Percentiles rank a stretch among this genome's conserved stretches.
phyloP scores from a whole-genome alignment of 495 filamentous ascomycete species.

The Neurospora sp. region DNA sequence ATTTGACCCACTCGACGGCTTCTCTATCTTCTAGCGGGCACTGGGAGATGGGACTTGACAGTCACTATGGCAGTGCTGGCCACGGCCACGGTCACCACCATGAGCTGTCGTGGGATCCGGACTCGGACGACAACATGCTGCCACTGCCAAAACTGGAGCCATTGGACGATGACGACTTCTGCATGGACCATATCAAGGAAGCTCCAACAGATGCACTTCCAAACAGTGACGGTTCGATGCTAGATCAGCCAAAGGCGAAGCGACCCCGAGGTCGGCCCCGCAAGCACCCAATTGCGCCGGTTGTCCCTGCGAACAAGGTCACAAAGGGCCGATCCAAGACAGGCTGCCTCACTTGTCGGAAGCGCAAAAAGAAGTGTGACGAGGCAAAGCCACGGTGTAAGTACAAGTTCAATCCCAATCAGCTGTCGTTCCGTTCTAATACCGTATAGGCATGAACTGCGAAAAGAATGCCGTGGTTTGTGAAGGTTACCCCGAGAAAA shows the following conservation, averaged over 20 bases:
- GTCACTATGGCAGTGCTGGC: slow-evolving; percentile 2
- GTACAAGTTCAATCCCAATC: slow-evolving; percentile 13
- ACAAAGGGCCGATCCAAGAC: slow-evolving; percentile 90
- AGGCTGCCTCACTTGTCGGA: slow-evolving; percentile 84
- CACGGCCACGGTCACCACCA: slow-evolving; percentile 16
- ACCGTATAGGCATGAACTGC: slow-evolving; percentile 63
- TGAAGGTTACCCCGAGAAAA: slow-evolving; percentile 85
- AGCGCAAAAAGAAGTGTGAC: slow-evolving; percentile 95
- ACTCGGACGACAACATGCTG: slow-evolving; percentile 21
- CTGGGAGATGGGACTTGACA: slow-evolving; percentile 19
- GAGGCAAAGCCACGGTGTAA: slow-evolving; percentile 82
- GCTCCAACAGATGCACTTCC: slow-evolving; percentile 15
- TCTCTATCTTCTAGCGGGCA: slow-evolving; percentile 21
- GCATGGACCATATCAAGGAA: slow-evolving; percentile 36
- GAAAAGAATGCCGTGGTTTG: slow-evolving; percentile 90
- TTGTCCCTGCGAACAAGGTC: slow-evolving; percentile 45
- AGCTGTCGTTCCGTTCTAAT: slow-evolving; percentile 11
- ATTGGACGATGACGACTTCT: slow-evolving; percentile 36
- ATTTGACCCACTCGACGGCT: slow-evolving; percentile 21
- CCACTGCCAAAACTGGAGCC: slow-evolving; percentile 37
- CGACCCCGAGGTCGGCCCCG: slow-evolving; percentile 68
- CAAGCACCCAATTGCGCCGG: slow-evolving; percentile 62
- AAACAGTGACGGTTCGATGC: slow-evolving; percentile 8
- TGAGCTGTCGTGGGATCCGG: slow-evolving; percentile 29
- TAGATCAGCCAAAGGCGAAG: slow-evolving; percentile 33